Evolutionary conservation across 108 stramenopile species (phyloP).

Genomic region (Nitzschia sp.): DNA sequence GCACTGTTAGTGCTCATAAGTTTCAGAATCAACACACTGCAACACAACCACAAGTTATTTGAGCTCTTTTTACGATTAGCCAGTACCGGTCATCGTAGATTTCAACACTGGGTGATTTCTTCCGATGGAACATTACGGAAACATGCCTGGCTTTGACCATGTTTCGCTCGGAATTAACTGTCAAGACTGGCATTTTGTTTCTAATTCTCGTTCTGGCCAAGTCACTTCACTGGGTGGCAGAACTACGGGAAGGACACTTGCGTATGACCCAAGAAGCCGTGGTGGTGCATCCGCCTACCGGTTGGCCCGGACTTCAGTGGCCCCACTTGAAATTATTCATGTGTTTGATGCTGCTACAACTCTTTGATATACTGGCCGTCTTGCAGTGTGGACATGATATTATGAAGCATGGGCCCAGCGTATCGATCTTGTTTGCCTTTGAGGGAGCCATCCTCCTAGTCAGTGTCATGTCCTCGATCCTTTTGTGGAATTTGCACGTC

Average conservation of each 20-base stretch:
- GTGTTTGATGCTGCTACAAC: slow-evolving; percentile 59
- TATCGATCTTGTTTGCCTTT: slow-evolving; percentile 93
- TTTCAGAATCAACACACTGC: no score
- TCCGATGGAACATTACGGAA: slow-evolving; percentile 97
- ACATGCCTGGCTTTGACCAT: slow-evolving; percentile 97
- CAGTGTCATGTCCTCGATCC: slow-evolving; percentile 67
- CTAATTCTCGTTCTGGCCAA: slow-evolving; percentile 85
- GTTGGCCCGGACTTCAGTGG: slow-evolving; percentile 34
- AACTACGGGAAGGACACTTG: slow-evolving; percentile 88
- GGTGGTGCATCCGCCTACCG: slow-evolving; percentile 21
- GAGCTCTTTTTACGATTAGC: no score
- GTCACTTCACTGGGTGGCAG: slow-evolving; percentile 94
- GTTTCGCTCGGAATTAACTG: slow-evolving; percentile 92
- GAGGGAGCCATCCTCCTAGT: slow-evolving; percentile 90
- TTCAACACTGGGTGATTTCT: slow-evolving; percentile 90
- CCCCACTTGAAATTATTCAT: slow-evolving; percentile 62
- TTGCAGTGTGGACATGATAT: slow-evolving; percentile 60
- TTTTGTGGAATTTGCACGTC: slow-evolving; percentile 81
- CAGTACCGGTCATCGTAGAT: no score
- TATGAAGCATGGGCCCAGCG: slow-evolving; percentile 71
- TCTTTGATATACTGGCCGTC: slow-evolving; percentile 64
- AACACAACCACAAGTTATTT: no score
- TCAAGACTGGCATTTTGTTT: slow-evolving; percentile 83
- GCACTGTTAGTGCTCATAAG: no score
- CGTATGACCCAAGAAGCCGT: slow-evolving; percentile 87